Conservation (phyloP, 345 rosid genomes). For the Sonneratia alba region DNA sequence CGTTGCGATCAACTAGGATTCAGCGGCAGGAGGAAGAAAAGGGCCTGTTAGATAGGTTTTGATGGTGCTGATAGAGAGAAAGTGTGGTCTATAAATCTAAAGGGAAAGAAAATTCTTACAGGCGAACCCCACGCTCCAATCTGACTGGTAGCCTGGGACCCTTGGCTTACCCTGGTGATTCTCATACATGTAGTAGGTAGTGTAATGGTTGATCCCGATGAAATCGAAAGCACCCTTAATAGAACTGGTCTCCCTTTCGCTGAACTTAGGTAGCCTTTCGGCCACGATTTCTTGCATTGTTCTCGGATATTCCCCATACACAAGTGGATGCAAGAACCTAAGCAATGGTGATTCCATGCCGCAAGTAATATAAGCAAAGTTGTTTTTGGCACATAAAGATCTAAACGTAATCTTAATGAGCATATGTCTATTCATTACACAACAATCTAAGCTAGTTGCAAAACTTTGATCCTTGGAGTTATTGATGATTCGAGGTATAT, state of each 20-base stretch:
- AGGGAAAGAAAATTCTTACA: conserved; percentile 20
- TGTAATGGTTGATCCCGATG: conserved; percentile 51
- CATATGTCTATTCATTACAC: no score
- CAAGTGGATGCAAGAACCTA: conserved; percentile 57
- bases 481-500: neutral
- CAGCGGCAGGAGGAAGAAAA: neutral
- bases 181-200: conserved; percentile 30
- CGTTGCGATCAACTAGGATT: neutral
- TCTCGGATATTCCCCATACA: conserved; percentile 58
- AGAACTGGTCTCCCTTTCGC: conserved; percentile 22
- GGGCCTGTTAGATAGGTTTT: neutral
- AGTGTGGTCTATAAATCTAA: neutral
- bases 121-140: conserved; percentile 35
- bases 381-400: neutral
- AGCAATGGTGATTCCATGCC: neutral
- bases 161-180: conserved; percentile 19
- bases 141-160: conserved; percentile 31
- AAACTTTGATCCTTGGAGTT: neutral
- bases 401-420: no score
- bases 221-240: conserved; percentile 44
- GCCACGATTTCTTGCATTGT: conserved; percentile 39
- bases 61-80: neutral
- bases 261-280: conserved; percentile 45
- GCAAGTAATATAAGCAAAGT: neutral
- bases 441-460: no score